Percentiles rank a stretch among this genome's conserved stretches.
These are phyloP conservation scores for Nannochloropsis limnetica DNA, from an alignment of 352 stramenopile genomes.

Conservation along the genomic window DNA sequence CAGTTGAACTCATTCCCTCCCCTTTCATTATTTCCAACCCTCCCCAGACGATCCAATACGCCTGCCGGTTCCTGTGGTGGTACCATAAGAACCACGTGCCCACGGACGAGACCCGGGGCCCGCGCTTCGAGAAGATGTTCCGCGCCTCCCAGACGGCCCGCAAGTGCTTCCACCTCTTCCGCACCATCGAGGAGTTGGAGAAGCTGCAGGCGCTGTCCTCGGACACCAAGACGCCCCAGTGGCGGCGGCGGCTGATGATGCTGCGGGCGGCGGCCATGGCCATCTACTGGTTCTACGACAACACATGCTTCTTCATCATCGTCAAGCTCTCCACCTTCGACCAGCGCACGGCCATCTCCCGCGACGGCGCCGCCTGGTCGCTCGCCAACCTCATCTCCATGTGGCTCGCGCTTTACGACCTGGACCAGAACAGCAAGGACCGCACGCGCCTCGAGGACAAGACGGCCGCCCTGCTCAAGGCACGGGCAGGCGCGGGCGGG, in stretches of 20 bases:
- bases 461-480: neutral
- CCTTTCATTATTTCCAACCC: neutral
- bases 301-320: slow-evolving; percentile 25
- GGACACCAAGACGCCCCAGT: neutral
- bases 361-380: slow-evolving; percentile 10
- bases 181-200: slow-evolving; percentile 4
- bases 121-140: slow-evolving; percentile 24
- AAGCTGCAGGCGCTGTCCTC: slow-evolving; percentile 19
- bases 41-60: slow-evolving; percentile 23
- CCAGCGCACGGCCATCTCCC: neutral
- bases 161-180: slow-evolving; percentile 30
- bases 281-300: slow-evolving; percentile 11
- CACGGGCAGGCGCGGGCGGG: neutral
- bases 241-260: neutral
- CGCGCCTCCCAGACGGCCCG: neutral
- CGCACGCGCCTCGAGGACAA: slow-evolving; percentile 20
- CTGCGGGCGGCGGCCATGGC: slow-evolving; percentile 24
- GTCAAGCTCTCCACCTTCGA: slow-evolving; percentile 29
- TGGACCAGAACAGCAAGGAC: slow-evolving; percentile 23
- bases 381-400: slow-evolving; percentile 19
- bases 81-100: slow-evolving; percentile 6
- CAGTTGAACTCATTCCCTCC: neutral
- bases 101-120: neutral
- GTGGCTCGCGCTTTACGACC: slow-evolving; percentile 17
- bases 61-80: slow-evolving; percentile 34